Base-by-base conservation (phyloP, 345 rosid genomes). In the Sisymbrium altissimum region DNA sequence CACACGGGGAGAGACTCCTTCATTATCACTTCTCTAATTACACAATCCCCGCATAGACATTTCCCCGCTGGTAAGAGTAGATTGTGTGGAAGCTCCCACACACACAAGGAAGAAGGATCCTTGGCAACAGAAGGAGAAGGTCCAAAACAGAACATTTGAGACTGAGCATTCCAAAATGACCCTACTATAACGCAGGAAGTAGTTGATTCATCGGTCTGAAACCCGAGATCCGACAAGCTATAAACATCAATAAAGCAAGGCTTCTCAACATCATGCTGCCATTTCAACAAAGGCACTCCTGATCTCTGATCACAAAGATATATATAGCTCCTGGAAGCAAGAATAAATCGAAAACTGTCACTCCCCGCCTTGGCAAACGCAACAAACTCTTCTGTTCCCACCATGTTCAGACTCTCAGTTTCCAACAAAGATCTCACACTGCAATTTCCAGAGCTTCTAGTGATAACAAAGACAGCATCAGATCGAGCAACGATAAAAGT, bases 131-230 rank as follows among this genome's bases (percentile, higher is more conserved):
- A 83, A n/a, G 72, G 57, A 29, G 83, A 76, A 66, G 91, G 87
- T 62, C 92, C 95, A 80, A 77, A 91, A 73, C 84, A 83, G 72
- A 91, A 91, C 66, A 87, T 80, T 52, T 80, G 66, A 62, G 87
- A 91, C 70, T 87, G 83, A 23, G 81, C 81, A 70, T 79, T 85
- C 92, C 90, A 87, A 76, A 89, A 89, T 3, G 95, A 89, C 21
- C 97, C 95, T 15, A 87, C 46, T 40, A 91, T 32, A 64, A 91
- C 76, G 50, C 85, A 85, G 15, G 61, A 88, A 43, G 88, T 90
- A 14, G 70, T 10, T 70, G 85, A 76, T 68, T 73, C 74, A 25
- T 64, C 49, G 58, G 86, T 75, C 54, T 73, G 71, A 44, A 84
- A 63, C 52, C 92, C 83, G 69, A 91, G 80, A 4, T 89, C 83